Evolutionary conservation across 352 stramenopile genomes (phyloP).

Genomic region (Phytophthora brassicae): DNA sequence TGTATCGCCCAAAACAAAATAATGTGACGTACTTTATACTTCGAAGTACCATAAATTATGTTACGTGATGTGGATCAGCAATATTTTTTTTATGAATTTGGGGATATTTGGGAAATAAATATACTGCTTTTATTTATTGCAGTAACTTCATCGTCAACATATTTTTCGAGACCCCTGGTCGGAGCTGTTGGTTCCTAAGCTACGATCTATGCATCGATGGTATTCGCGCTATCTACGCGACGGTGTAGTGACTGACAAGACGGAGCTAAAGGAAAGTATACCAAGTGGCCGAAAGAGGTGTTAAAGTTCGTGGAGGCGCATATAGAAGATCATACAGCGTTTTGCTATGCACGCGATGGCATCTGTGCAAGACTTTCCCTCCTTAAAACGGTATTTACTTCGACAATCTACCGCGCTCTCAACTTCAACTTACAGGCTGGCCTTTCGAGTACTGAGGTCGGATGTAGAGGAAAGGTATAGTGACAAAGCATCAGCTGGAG

Average conservation of each 20-base stretch:
- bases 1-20: too few species aligned
- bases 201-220: conserved; percentile 1
- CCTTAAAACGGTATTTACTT: background rate
- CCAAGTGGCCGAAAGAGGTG: background rate
- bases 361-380: background rate
- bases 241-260: background rate
- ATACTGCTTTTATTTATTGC: too few species aligned
- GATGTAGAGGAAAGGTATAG: background rate
- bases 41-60: too few species aligned
- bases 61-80: too few species aligned
- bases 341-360: conserved; percentile 12
- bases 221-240: background rate
- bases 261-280: background rate
- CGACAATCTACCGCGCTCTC: background rate
- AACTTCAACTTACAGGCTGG: background rate
- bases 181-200: conserved; percentile 6
- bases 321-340: background rate
- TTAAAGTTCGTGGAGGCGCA: background rate
- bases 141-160: too few species aligned
- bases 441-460: background rate
- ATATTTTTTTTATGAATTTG: too few species aligned
- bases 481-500: background rate
- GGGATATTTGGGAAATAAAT: too few species aligned
- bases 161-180: too few species aligned
- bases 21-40: too few species aligned